Evolutionary conservation across 75 land plant genomes (phyloP), one percentile per base, ranked within the genome.

Genomic region (Ceratopteris richardii): DNA sequence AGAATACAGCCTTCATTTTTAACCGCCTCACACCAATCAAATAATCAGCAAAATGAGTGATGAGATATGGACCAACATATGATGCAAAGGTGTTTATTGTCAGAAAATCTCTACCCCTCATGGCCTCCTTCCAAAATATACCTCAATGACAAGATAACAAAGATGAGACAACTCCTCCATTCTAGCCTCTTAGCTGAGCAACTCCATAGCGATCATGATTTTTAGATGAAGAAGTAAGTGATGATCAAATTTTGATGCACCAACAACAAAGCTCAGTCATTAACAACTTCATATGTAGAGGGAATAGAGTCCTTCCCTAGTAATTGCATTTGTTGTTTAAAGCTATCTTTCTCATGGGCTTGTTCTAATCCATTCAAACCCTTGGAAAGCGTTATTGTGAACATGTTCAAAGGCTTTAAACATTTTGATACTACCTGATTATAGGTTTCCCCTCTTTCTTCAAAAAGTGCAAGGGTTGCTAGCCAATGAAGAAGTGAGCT

Each of bases 401-500:
- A 66, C 33, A 78, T 69, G 47, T 90, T 85, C 54, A 94, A 63
- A 68, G 96, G 96, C 57, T 81, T 77, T 65, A 90, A 64, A 70
- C 86, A 81, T 3, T 61, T 66, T 31, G 66, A 25, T 25, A 94
- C 48, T 19, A 94, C 75, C 67, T 85, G 77, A 66, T 69, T 79
- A 66, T 94, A 94, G 25, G 96, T 90, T 18, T 86, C 96, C 50
- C 98, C 91, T 43, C 75, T 83, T 65, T 94, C 96, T 71, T 94
- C 98, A 74, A 86, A 94, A 31, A 94, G 77, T 18, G 98, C 98
- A 51, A 94, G 91, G 57, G 71, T 79, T n/a, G 96, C 96, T 55
- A 90, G 85, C 68, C 90, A 87, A 36, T 84, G 85, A 2, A 66
- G 23, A 41, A 86, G 83, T 31, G 86, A 86, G 48, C 68, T 66